Percentiles rank a stretch among this genome's conserved stretches.
phyloP scores from a whole-genome alignment of 2,329 filamentous ascomycete species.

The Aspergillus pseudotamarii region DNA sequence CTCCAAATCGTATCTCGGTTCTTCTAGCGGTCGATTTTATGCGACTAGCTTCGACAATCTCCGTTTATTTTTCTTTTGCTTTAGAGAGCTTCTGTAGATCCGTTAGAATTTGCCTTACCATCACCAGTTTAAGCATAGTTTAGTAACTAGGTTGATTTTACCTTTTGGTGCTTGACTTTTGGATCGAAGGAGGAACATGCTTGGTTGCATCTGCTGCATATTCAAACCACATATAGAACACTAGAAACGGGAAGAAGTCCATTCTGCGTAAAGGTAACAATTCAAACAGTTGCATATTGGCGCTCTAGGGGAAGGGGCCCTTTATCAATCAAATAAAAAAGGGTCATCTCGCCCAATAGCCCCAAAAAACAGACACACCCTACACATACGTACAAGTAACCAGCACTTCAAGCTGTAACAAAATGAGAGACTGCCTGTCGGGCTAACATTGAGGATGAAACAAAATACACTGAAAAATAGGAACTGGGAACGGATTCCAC shows the following conservation, averaged over 20 bases:
- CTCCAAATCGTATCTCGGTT: neutral
- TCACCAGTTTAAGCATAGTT: neutral
- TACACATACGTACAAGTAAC: neutral
- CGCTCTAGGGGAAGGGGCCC: rapidly evolving
- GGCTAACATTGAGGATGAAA: neutral
- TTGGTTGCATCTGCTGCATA: neutral
- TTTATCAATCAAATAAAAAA: neutral
- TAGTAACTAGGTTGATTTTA: neutral
- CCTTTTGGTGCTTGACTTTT: neutral
- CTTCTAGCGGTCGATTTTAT: neutral
- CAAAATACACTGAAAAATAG: neutral
- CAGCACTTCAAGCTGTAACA: neutral
- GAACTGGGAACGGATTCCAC: neutral
- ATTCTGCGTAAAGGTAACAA: neutral
- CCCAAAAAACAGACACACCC: neutral
- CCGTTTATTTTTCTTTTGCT: neutral
- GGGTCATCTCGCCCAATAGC: neutral
- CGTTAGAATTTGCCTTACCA: neutral
- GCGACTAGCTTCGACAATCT: neutral
- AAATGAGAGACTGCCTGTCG: too few relatives aligned
- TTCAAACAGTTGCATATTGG: neutral
- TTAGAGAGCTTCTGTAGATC: neutral
- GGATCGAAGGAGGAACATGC: neutral
- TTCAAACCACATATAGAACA: neutral
- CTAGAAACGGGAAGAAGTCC: neutral